phyloP scores from a whole-genome alignment of 208 protist genomes.

The Acanthamoeba culbertsoni region DNA sequence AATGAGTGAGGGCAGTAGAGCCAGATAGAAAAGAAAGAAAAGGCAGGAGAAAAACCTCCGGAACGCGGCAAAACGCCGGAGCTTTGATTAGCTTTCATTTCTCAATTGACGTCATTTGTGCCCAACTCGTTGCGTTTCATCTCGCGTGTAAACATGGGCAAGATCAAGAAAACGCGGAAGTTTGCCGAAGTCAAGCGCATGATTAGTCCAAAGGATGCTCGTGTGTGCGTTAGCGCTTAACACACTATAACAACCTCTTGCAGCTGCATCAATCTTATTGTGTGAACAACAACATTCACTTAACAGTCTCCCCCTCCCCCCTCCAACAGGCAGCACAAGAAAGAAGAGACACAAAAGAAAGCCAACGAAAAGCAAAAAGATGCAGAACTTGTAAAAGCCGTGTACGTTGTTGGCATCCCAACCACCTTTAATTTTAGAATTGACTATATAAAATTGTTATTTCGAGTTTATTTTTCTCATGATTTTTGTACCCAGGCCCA shows the following conservation, averaged over 20 bases:
- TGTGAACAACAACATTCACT: too few relatives aligned
- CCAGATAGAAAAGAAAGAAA: slow-evolving; percentile 29
- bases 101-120: neutral
- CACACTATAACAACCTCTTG: too few relatives aligned
- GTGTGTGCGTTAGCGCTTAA: slow-evolving; percentile 36
- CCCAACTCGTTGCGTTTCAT: too few relatives aligned
- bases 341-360: slow-evolving; percentile 11
- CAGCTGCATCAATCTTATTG: too few relatives aligned
- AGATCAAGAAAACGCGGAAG: slow-evolving; percentile 74
- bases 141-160: slow-evolving; percentile 60
- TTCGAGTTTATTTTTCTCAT: neutral
- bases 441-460: neutral
- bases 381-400: neutral
- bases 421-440: neutral
- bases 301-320: too few relatives aligned
- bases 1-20: neutral
- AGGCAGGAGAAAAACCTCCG: neutral
- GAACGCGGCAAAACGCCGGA: neutral
- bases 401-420: neutral
- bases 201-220: slow-evolving; percentile 78
- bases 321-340: neutral
- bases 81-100: neutral
- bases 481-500: neutral
- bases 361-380: slow-evolving; percentile 56
- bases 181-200: slow-evolving; percentile 83